These are phyloP conservation scores for Cytospora piceae DNA, from an alignment of 2,329 filamentous ascomycete species.

Conservation along the genomic window DNA sequence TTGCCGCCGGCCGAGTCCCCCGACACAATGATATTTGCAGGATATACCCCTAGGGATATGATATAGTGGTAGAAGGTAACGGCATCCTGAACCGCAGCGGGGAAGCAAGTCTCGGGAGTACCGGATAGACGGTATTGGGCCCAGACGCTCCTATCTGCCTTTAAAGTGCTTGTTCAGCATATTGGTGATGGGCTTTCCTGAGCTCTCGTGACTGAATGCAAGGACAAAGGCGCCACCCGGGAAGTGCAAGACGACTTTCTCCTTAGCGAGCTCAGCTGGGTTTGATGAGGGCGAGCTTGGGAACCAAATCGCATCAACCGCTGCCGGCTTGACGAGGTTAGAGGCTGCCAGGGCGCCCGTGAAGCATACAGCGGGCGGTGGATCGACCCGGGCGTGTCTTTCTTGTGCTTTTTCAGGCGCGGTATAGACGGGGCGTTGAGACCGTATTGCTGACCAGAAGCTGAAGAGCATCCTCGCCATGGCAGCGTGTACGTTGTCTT, in stretches of 20 bases:
- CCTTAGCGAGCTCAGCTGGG: conserved; percentile 11
- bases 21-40: conserved; percentile 23
- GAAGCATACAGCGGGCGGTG: conserved; percentile 18
- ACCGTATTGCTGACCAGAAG: conserved; percentile 24
- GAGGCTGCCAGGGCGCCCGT: conserved; percentile 26
- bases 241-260: conserved; percentile 33
- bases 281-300: conserved; percentile 20
- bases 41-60: conserved; percentile 18
- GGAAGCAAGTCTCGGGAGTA: conserved; percentile 29
- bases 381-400: conserved; percentile 29
- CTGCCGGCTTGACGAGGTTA: conserved; percentile 24
- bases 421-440: conserved; percentile 26
- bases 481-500: conserved; percentile 22
- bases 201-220: conserved; percentile 27
- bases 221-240: conserved; percentile 34
- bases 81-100: conserved; percentile 33
- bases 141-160: conserved; percentile 27
- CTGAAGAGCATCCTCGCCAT: conserved; percentile 27
- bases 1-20: conserved; percentile 29
- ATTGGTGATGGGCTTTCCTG: conserved; percentile 20
- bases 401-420: conserved; percentile 25
- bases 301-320: conserved; percentile 32
- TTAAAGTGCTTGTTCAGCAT: conserved; percentile 24
- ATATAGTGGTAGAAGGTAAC: conserved; percentile 31
- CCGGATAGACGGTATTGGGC: conserved; percentile 32